Evolutionary conservation across 192 early-diverging fungal genomes (phyloP).

Genomic region (Coemansia sp.): DNA sequence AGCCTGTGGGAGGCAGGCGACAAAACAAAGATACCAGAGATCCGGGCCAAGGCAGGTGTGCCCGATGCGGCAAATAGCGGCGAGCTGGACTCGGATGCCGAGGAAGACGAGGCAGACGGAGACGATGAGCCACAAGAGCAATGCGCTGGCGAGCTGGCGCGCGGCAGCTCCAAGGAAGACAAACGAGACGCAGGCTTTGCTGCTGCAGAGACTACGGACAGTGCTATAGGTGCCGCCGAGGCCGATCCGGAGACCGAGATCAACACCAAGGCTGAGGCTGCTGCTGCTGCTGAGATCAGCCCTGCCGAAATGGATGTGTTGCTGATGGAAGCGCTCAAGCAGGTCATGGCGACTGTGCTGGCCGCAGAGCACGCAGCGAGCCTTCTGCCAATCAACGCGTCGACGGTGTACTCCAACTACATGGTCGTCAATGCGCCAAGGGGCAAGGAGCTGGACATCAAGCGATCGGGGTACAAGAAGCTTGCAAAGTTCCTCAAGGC

Average conservation of each 20-base stretch:
- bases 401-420: slow-evolving; percentile 71
- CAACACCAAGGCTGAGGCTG: not conserved
- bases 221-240: not conserved
- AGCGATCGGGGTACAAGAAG: slow-evolving; percentile 84
- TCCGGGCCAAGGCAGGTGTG: no score
- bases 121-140: not conserved
- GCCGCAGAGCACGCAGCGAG: slow-evolving; percentile 50
- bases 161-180: not conserved
- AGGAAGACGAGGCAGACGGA: not conserved
- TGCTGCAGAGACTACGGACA: no score
- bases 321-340: slow-evolving; percentile 65
- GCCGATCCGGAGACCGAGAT: no score
- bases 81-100: slow-evolving; percentile 2
- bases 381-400: slow-evolving; percentile 70
- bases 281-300: not conserved
- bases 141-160: not conserved
- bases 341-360: slow-evolving; percentile 66
- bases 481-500: slow-evolving; percentile 83
- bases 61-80: not conserved
- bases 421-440: slow-evolving; percentile 65
- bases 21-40: slow-evolving; percentile 58
- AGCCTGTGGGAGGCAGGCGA: slow-evolving; percentile 72
- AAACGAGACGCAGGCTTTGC: no score
- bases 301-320: slow-evolving; percentile 71
- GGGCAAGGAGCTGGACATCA: slow-evolving; percentile 69